Evolutionary conservation across 192 early-diverging fungal species (phyloP).

Genomic region (Coemansia sp.): DNA sequence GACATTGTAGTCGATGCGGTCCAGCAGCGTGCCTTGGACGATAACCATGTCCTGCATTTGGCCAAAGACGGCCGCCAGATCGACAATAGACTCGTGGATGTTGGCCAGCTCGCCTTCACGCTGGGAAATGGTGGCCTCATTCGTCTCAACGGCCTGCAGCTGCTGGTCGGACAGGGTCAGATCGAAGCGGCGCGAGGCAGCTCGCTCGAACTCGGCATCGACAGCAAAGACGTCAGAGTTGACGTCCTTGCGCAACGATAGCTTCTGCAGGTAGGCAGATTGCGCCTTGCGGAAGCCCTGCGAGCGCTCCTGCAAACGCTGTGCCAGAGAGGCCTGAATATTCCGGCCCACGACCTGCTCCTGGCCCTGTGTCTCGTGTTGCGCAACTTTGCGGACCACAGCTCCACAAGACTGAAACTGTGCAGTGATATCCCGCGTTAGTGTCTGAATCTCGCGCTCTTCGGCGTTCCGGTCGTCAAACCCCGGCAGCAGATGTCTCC

Average conservation of each 20-base stretch:
- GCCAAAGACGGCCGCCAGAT: conserved; percentile 87
- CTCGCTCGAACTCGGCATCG: conserved; percentile 39
- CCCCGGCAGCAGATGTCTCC: conserved; percentile 86
- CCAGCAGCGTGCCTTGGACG: conserved; percentile 95
- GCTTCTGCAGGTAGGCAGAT: conserved; percentile 77
- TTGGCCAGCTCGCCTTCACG: conserved; percentile 91
- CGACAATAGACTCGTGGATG: conserved; percentile 87
- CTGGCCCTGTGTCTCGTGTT: conserved; percentile 57
- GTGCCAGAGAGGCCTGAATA: conserved; percentile 86
- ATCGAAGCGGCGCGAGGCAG: conserved; percentile 40
- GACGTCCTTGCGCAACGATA: conserved; percentile 49
- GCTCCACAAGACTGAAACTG: conserved; percentile 82
- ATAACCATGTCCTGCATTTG: conserved; percentile 95
- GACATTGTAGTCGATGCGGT: conserved; percentile 97
- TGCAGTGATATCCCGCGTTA: conserved; percentile 85
- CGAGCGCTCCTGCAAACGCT: conserved; percentile 85
- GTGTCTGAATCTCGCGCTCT: conserved; percentile 75
- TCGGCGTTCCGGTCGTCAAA: conserved; percentile 85
- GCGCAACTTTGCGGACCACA: conserved; percentile 72
- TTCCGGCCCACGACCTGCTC: conserved; percentile 72
- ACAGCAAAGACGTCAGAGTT: conserved; percentile 48
- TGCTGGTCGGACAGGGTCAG: conserved; percentile 84
- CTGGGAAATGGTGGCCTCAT: conserved; percentile 73
- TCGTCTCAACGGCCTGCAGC: conserved; percentile 69
- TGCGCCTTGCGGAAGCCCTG: conserved; percentile 82